phyloP scores from a whole-genome alignment of 768 basidiomycete genomes.

The Tylopilus plumbeoviolaceoides region DNA sequence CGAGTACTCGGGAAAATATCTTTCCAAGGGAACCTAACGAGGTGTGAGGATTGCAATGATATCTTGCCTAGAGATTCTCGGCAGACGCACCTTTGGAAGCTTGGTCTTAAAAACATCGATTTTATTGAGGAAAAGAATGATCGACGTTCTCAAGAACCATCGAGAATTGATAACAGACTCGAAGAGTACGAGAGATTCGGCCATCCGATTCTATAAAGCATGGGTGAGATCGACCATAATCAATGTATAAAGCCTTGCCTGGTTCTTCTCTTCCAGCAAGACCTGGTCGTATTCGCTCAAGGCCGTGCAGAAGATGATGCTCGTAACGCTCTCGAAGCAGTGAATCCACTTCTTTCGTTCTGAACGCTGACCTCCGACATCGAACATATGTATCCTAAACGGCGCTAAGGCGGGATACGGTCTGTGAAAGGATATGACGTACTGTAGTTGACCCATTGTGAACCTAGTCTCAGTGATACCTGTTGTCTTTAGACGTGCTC shows the following conservation, averaged over 20 bases:
- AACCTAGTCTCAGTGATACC: conserved; percentile 90
- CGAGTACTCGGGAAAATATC: conserved; percentile 84
- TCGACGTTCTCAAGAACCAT: conserved; percentile 66
- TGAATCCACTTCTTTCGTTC: conserved; percentile 84
- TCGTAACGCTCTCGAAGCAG: conserved; percentile 77
- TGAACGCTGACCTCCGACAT: conserved; percentile 75
- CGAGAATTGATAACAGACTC: conserved; percentile 77
- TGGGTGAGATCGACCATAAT: not conserved
- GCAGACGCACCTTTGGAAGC: conserved; percentile 44
- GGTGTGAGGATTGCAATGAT: not conserved
- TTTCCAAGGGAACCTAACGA: conserved; percentile 63
- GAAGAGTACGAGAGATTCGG: conserved; percentile 69
- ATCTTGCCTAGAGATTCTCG: too few relatives aligned
- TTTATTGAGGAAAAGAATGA: conserved; percentile 69
- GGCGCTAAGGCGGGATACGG: not conserved
- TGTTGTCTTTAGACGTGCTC: conserved; percentile 85
- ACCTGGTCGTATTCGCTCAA: conserved; percentile 77
- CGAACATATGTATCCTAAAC: conserved; percentile 63
- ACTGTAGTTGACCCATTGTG: conserved; percentile 62
- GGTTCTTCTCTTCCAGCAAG: conserved; percentile 51
- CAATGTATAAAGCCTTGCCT: conserved; percentile 15
- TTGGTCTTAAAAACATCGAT: conserved; percentile 78
- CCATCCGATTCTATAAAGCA: conserved; percentile 60
- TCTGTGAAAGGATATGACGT: conserved; percentile 14
- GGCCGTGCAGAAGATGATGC: conserved; percentile 73